Evolutionary conservation across 768 basidiomycete species (phyloP).

Genomic region (Panaeolus papilionaceus): DNA sequence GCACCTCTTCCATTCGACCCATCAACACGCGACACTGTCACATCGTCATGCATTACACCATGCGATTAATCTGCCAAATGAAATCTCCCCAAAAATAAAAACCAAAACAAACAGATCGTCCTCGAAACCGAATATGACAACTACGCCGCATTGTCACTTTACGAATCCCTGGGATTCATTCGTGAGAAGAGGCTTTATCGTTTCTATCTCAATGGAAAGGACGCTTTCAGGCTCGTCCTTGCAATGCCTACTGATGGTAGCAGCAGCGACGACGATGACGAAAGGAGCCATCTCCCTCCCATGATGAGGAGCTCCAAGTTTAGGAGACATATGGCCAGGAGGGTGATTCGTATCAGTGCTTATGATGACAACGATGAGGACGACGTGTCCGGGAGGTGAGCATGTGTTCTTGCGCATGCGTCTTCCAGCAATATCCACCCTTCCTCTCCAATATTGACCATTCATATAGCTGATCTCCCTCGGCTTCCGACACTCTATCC

Average conservation of each 20-base stretch:
- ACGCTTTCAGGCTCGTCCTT: conserved; percentile 87
- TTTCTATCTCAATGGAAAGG: conserved; percentile 97
- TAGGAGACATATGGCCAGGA: conserved; percentile 9
- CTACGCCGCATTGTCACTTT: conserved; percentile 83
- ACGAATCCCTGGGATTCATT: conserved; percentile 93
- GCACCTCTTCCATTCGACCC: not conserved
- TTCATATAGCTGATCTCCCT: conserved; percentile 1
- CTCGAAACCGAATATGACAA: conserved; percentile 98
- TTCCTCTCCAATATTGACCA: conserved; percentile 9
- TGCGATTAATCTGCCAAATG: not conserved
- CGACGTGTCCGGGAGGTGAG: conserved; percentile 10
- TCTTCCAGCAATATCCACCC: conserved; percentile 2
- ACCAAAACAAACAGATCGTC: conserved; percentile 63
- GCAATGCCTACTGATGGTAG: conserved; percentile 52
- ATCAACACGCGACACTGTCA: not conserved
- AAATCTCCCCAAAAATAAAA: conserved; percentile 6
- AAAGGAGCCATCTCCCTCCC: conserved; percentile 7
- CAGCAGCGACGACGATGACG: conserved; percentile 11
- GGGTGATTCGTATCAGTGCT: conserved; percentile 9
- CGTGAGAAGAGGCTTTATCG: conserved; percentile 93
- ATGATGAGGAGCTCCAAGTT: conserved; percentile 13
- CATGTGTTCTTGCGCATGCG: conserved; percentile 14
- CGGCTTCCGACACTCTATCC: not conserved
- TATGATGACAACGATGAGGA: conserved; percentile 4
- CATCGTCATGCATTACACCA: conserved; percentile 8